Conservation (phyloP, 495 filamentous ascomycete species). For the Xylaria bambusicola region DNA sequence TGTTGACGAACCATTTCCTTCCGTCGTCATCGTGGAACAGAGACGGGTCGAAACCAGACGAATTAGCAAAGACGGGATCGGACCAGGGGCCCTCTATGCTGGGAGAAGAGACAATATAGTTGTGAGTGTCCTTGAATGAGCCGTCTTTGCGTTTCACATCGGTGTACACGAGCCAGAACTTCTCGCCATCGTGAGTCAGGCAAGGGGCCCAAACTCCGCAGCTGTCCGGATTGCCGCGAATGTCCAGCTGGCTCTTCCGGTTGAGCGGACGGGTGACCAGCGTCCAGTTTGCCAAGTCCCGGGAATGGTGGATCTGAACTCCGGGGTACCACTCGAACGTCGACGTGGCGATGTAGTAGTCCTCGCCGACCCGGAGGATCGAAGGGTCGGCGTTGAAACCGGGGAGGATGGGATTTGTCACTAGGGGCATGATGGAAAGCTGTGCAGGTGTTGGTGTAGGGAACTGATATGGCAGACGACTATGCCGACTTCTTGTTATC, state of each 20-base stretch:
- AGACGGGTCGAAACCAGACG: constrained; percentile 58
- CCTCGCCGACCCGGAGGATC: constrained; percentile 54
- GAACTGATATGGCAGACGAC: not conserved
- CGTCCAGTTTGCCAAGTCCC: constrained; percentile 60
- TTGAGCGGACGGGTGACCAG: constrained; percentile 61
- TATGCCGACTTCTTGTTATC: not conserved
- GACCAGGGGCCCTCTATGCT: constrained; percentile 57
- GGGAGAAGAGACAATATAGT: constrained; percentile 53
- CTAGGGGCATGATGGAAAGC: constrained; percentile 38
- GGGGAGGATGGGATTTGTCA: constrained; percentile 62
- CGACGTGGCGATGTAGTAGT: constrained; percentile 66
- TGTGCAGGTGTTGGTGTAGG: not conserved
- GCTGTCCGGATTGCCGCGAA: constrained; percentile 59
- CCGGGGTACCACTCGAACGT: constrained; percentile 66
- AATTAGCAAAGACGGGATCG: constrained; percentile 56
- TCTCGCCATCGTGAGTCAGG: constrained; percentile 57
- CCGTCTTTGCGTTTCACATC: constrained; percentile 60
- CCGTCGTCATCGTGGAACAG: constrained; percentile 62
- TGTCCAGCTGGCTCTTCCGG: constrained; percentile 61
- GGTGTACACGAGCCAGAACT: constrained; percentile 60
- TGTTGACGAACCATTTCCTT: constrained; percentile 58
- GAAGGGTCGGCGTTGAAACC: constrained; percentile 67
- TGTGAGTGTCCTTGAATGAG: constrained; percentile 56
- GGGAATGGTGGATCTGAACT: constrained; percentile 60
- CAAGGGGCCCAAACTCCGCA: constrained; percentile 68